Conservation (phyloP, 2,329 filamentous ascomycete genomes). For the Cladophialophora chaetospira region DNA sequence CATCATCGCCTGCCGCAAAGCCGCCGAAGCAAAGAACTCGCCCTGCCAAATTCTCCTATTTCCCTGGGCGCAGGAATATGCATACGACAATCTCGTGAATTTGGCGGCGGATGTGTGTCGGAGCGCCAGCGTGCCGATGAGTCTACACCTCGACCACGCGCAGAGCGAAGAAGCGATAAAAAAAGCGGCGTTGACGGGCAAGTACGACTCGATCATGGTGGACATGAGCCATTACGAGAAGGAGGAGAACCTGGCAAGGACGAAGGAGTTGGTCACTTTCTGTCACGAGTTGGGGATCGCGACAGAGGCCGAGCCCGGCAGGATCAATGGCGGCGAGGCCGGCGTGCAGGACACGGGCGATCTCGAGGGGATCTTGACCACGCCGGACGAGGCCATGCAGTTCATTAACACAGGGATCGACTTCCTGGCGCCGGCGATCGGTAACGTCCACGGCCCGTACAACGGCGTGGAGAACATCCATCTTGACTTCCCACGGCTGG, state of each 20-base stretch:
- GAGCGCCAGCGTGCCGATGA: conserved; percentile 60
- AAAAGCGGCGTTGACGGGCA: conserved; percentile 59
- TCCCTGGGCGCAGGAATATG: conserved; percentile 72
- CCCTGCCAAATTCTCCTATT: conserved; percentile 74
- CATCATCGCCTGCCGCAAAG: conserved; percentile 68
- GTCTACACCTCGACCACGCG: conserved; percentile 67
- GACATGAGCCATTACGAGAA: conserved; percentile 75
- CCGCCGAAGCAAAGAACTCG: conserved; percentile 67
- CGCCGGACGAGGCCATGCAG: conserved; percentile 67
- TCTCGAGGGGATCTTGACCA: conserved; percentile 65
- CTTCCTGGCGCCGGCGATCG: conserved; percentile 73
- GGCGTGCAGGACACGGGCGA: conserved; percentile 69
- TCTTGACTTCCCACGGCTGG: conserved; percentile 46
- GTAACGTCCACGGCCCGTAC: conserved; percentile 75
- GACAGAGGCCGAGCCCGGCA: conserved; percentile 70
- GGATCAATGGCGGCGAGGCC: conserved; percentile 74
- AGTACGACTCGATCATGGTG: conserved; percentile 71
- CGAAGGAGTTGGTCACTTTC: conserved; percentile 62
- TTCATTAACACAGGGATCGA: conserved; percentile 73
- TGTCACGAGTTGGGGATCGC: conserved; percentile 67
- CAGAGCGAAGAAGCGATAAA: conserved; percentile 65
- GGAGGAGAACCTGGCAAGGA: conserved; percentile 68
- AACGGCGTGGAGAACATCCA: conserved; percentile 43
- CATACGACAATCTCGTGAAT: conserved; percentile 57
- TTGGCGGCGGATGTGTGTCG: conserved; percentile 60